Base-by-base conservation (phyloP, 441 rosid species). In the Theobroma grandiflorum region DNA sequence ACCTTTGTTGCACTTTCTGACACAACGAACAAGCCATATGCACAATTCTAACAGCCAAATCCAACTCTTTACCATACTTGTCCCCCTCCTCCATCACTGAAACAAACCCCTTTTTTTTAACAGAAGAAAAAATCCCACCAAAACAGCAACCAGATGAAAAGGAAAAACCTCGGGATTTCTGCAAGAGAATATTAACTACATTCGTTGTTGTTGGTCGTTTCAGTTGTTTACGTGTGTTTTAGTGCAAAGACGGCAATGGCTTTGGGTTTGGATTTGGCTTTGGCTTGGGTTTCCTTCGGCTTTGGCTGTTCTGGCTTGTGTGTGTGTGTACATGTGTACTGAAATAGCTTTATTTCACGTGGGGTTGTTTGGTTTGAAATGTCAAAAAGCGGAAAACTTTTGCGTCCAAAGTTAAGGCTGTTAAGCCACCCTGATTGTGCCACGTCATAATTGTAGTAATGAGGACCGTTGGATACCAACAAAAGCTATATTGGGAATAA, bases 1-100 rank as follows among this genome's bases (percentile, higher is more conserved):
- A 79, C 71, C 89, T 79, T 74, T 85, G 83, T 68, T 95, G 98
- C 80, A 94, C 98, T 83, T 85, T 87, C 82, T 88, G 95, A 77
- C 99, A 94, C 70, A 95, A 92, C 43, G 93, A 85, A 83, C 95
- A 93, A 42, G 95, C 96, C 85, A 93, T 82, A 82, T 94, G 97
- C 43, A 95, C 95, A 12, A 85, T 90, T 83, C 92, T 91, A 68
- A 94, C 95, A 6, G 96, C 97, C 83, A 91, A 91, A 57, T 93
- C 93, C 79, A 94, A 68, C 87, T 94, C 98, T 78, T 78, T 84
- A 12, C 79, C 82, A 45, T 86, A 92, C 65, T 73, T 82, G 4
- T 80, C 91, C 65, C 76, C 82, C 78, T 62, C 90, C 88, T 79
- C 92, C 87, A 82, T 84, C 74, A 8, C n/a, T 53, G 18, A 53